Conservation (phyloP, 169 alveolate species). For the Eimeria praecox region DNA sequence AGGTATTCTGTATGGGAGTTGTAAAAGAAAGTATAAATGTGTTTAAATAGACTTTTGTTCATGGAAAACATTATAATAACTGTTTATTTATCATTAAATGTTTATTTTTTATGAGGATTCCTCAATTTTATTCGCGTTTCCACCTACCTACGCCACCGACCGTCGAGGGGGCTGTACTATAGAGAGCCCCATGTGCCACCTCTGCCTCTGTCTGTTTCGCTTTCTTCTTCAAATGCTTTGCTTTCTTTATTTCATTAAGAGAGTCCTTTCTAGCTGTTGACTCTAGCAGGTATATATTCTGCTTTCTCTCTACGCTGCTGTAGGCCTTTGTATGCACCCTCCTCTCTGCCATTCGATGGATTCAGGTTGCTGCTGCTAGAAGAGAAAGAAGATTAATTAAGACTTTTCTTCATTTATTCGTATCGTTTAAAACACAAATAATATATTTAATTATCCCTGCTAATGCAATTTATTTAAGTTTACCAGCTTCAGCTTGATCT, state of each 20-base stretch:
- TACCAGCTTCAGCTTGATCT: too few relatives aligned
- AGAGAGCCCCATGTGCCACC: slow-evolving; percentile 26
- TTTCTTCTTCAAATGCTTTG: background rate
- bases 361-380: background rate
- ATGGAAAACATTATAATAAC: background rate
- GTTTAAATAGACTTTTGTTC: background rate
- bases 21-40: background rate
- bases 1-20: background rate
- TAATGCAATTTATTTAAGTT: too few relatives aligned
- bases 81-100: background rate
- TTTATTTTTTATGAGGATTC: background rate
- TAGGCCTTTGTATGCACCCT: background rate
- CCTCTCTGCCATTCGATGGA: background rate
- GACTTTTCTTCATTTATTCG: background rate
- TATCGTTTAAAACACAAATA: background rate
- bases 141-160: slow-evolving; percentile 14
- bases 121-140: background rate
- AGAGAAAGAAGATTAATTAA: background rate
- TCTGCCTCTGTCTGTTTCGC: slow-evolving; percentile 44
- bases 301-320: background rate
- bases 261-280: background rate
- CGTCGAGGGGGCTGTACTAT: slow-evolving; percentile 31
- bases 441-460: background rate
- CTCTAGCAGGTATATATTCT: background rate
- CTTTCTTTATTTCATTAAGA: background rate